Evolutionary conservation across 805 yeast species (phyloP).

Genomic region (Nakazawaea anatomiae): DNA sequence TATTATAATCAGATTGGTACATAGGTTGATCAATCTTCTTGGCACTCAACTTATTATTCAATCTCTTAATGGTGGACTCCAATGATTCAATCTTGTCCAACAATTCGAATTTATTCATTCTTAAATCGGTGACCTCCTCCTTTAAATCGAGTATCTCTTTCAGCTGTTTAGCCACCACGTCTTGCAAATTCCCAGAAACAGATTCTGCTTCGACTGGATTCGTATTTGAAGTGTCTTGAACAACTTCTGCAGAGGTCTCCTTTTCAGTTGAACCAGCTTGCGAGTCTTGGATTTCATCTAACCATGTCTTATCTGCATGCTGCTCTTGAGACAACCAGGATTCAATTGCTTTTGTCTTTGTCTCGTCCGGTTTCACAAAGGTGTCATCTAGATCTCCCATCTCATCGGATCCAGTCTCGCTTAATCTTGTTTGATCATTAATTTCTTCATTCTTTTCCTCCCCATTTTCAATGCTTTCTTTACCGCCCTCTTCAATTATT

Average conservation of each 20-base stretch:
- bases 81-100: constrained; percentile 7
- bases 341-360: background rate
- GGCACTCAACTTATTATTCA: constrained; percentile 1
- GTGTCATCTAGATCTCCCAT: background rate
- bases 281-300: constrained; percentile 8
- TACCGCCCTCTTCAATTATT: no score
- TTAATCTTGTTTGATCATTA: no score
- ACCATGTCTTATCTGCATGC: constrained; percentile 1
- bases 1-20: constrained; percentile 10
- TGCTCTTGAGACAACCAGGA: background rate
- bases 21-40: constrained; percentile 9
- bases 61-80: constrained; percentile 1
- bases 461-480: no score
- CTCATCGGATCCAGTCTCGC: no score
- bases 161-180: background rate
- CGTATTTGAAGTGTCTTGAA: no score
- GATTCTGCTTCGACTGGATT: no score
- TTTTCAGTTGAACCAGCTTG: background rate
- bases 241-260: background rate
- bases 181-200: background rate
- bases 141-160: constrained; percentile 1
- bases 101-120: constrained; percentile 8
- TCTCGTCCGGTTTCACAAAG: background rate
- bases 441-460: no score
- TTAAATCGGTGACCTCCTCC: constrained; percentile 6